Base-by-base conservation (phyloP, 768 basidiomycete genomes). In the Suillus subalutaceus region DNA sequence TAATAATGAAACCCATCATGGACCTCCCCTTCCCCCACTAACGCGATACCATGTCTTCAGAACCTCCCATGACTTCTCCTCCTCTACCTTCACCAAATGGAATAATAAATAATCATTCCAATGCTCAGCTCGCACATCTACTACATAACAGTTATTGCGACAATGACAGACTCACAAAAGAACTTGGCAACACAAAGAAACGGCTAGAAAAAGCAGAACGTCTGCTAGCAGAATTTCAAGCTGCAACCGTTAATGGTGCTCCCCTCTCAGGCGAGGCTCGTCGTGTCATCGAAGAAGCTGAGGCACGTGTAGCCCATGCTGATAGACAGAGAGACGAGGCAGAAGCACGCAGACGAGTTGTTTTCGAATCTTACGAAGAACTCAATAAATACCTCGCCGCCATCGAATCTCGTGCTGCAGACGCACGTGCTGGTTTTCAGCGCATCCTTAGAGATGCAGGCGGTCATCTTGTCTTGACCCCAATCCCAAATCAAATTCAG, bases 141-240 rank as follows among this genome's bases (percentile, higher is more conserved):
- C 86, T 91, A 72, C 72, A 84, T 6, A 78, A 82, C 44, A 80
- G 85, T 56, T 86, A 85, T 70, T 79, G 78, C 69, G 88, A 90
- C 55, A 73, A 77, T 43, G 89, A 90, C 13, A 15, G 62, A 26
- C 82, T 90, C 57, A 79, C 81, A 23, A 79, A 78, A 43, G 86
- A 90, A 65, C 84, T 90, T 67, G 65, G 71, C 2, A 20, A 68
- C 0, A 66, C 77, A 0, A 73, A 75, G 40, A 82, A 80, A 63
- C 82, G 87, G 55, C 84, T 85, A 0, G 88, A 88, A 52, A 82
- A 84, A 67, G 81, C 84, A 0, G 90, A 90, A 61, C 79, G 84
- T 1, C 76, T 82, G 52, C 68, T 83, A 62, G 62, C 71, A 3
- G 71, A 74, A 32, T 76, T 78, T 41, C 68, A 75, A 10, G 62